Percentiles rank a stretch among this genome's conserved stretches.
These are phyloP conservation scores for Sisymbrium irio DNA, from an alignment of 345 rosid genomes.

Conservation along the genomic window DNA sequence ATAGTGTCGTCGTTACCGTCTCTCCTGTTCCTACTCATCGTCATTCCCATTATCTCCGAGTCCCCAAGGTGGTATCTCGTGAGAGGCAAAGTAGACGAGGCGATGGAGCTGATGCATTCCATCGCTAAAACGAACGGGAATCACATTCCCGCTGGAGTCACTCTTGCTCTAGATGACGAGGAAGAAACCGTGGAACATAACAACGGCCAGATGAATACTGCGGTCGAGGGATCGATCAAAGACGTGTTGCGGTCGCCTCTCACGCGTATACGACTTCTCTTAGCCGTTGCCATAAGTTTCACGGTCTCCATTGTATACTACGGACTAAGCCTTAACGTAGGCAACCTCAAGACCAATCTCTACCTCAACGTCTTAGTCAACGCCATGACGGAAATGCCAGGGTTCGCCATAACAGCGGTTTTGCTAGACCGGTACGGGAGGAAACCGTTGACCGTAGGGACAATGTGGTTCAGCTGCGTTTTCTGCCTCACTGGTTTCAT, in stretches of 20 bases:
- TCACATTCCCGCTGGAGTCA: constrained; percentile 55
- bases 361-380: constrained; percentile 70
- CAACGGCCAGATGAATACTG: constrained; percentile 18
- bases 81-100: constrained; percentile 60
- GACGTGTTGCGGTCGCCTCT: constrained; percentile 65
- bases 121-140: constrained; percentile 63
- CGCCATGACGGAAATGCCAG: constrained; percentile 82
- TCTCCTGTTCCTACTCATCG: constrained; percentile 55
- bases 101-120: constrained; percentile 58
- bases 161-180: constrained; percentile 68
- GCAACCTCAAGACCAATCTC: constrained; percentile 76
- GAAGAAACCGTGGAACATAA: constrained; percentile 11
- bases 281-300: constrained; percentile 62
- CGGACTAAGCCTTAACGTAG: constrained; percentile 85
- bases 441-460: constrained; percentile 74
- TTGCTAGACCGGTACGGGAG: constrained; percentile 66
- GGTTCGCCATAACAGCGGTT: constrained; percentile 67
- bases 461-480: constrained; percentile 71
- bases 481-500: constrained; percentile 60
- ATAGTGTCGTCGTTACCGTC: constrained; percentile 76
- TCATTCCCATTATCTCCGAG: constrained; percentile 72
- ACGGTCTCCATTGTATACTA: constrained; percentile 73
- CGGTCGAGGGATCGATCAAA: constrained; percentile 49
- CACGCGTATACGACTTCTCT: constrained; percentile 56
- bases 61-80: constrained; percentile 94